These are phyloP conservation scores for Xylaria nigripes DNA, from an alignment of 495 filamentous ascomycete genomes.

Conservation along the genomic window DNA sequence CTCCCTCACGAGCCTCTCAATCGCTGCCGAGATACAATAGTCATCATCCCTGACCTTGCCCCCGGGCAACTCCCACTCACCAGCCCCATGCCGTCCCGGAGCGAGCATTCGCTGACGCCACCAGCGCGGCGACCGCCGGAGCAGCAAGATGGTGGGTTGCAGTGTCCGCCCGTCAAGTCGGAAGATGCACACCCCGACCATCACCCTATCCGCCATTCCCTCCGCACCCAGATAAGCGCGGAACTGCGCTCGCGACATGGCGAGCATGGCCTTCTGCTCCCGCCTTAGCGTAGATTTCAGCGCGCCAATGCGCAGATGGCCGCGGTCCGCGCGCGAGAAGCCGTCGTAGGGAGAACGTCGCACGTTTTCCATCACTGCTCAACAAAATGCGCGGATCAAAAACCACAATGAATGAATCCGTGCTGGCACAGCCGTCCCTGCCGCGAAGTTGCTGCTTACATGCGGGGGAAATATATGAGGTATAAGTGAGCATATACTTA, in stretches of 20 bases:
- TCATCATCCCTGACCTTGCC: slow-evolving; percentile 19
- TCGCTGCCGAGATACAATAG: slow-evolving; percentile 21
- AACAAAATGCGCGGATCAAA: too few relatives aligned
- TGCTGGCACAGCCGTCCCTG: too few relatives aligned
- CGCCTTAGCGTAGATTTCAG: slow-evolving; percentile 18
- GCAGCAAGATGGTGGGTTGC: slow-evolving; percentile 17
- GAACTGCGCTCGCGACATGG: slow-evolving; percentile 23
- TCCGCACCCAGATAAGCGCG: slow-evolving; percentile 10
- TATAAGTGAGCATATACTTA: too few relatives aligned
- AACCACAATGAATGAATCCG: too few relatives aligned
- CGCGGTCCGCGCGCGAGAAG: too few relatives aligned
- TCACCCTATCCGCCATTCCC: slow-evolving; percentile 11
- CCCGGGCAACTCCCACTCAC: slow-evolving; percentile 22
- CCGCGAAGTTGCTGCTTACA: too few relatives aligned
- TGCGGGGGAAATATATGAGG: too few relatives aligned
- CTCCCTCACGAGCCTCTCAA: slow-evolving; percentile 16
- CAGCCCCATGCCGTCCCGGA: neutral
- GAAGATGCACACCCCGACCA: slow-evolving; percentile 23
- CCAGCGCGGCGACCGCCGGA: slow-evolving; percentile 11
- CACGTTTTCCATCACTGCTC: too few relatives aligned
- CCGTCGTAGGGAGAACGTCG: too few relatives aligned
- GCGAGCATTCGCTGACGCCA: neutral
- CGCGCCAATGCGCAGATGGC: neutral
- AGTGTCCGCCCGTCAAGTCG: slow-evolving; percentile 17
- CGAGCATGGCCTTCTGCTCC: slow-evolving; percentile 19